Conservation (phyloP, 139 green algal genomes). For the Chloropicon primus region DNA sequence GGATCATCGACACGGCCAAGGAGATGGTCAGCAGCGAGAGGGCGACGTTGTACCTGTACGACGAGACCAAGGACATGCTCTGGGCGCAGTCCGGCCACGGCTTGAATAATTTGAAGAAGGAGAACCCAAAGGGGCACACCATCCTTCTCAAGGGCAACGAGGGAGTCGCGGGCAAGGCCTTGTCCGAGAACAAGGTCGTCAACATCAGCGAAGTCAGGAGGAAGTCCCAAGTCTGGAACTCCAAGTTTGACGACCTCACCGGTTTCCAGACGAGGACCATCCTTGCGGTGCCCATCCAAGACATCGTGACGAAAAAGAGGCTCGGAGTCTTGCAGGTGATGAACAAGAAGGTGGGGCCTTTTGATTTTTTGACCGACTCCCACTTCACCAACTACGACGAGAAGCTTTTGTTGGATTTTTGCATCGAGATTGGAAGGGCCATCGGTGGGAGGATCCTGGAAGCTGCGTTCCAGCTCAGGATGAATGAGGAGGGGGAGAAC, state of each 20-base stretch:
- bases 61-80: background rate
- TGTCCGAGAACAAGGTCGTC: background rate
- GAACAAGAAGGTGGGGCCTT: conserved; percentile 32
- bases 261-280: conserved; percentile 39
- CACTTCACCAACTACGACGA: conserved; percentile 40
- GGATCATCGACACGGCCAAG: background rate
- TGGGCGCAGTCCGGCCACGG: background rate
- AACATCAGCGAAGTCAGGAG: background rate
- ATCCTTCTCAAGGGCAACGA: background rate
- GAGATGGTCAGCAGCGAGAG: background rate
- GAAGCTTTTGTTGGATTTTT: conserved; percentile 37
- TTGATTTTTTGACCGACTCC: background rate
- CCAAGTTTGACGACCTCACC: conserved; percentile 28
- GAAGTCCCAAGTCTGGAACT: conserved; percentile 10
- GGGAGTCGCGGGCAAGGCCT: background rate
- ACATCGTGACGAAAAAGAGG: too few species aligned
- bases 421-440: conserved; percentile 38
- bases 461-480: background rate
- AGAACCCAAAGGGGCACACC: background rate
- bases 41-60: background rate
- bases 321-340: too few species aligned
- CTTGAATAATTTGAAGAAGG: background rate
- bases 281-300: conserved; percentile 36
- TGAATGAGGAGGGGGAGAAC: background rate
- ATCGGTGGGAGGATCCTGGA: background rate